Percentiles rank a stretch among this genome's conserved stretches.
phyloP scores from a whole-genome alignment of 306 rosid species.

The Cucurbita maxima region DNA sequence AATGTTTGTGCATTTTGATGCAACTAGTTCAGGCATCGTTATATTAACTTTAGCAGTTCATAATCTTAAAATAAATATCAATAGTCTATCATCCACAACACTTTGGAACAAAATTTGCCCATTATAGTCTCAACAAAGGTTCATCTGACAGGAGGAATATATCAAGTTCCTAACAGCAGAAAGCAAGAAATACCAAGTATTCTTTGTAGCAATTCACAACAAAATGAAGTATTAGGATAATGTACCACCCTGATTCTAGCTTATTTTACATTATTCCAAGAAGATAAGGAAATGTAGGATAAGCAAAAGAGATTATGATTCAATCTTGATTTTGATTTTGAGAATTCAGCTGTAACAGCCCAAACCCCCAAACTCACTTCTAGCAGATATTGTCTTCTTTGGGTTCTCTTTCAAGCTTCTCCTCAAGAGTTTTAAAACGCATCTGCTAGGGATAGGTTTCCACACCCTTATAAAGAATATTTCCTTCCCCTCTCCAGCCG shows the following conservation, averaged over 20 bases:
- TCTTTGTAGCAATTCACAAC: neutral
- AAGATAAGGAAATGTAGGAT: neutral
- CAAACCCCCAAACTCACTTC: no score
- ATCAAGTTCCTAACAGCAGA: neutral
- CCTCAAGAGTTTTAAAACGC: no score
- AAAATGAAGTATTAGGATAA: neutral
- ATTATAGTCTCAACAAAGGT: neutral
- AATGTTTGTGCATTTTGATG: slow-evolving; percentile 22
- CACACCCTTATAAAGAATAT: no score
- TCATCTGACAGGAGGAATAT: neutral
- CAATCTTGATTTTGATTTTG: no score
- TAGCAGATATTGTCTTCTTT: no score
- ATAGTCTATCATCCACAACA: neutral
- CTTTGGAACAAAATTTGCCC: neutral
- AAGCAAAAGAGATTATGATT: no score
- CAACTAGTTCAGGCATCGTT: slow-evolving; percentile 5
- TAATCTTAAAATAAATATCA: neutral
- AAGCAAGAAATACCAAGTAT: neutral
- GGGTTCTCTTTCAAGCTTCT: no score
- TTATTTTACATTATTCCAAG: neutral
- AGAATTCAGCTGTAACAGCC: neutral
- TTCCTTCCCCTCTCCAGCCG: no score
- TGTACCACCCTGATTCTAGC: neutral
- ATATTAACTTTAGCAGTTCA: neutral
- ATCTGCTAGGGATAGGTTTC: no score